Evolutionary conservation across 2,329 filamentous ascomycete genomes (phyloP), one percentile per base, ranked within the genome.

Genomic region (Fusarium acutatum): DNA sequence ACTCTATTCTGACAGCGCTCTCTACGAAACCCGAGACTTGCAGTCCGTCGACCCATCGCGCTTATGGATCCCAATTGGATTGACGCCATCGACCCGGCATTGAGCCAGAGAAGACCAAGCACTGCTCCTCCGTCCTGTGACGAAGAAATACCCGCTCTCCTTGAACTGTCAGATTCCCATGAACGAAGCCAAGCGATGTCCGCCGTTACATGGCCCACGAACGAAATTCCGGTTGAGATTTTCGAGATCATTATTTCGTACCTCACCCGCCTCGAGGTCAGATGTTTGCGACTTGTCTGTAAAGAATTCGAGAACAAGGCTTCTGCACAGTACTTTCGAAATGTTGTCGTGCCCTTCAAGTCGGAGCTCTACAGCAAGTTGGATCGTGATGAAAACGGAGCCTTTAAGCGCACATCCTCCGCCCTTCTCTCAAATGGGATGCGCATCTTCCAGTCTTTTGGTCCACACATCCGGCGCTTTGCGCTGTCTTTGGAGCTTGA

Each of bases 401-500:
- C 60, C 38, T 38, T 78, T 34, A 72, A 74, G 41, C 67, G 77
- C 35, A 72, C 79, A 2, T 74, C 77, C 15, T 77, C 78, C 11
- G 65, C 68, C 12, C 74, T 83, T 40, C 79, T 84, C 32, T 80
- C 80, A 74, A 86, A 86, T 64, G 90, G 90, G 38, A 87, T 91
- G 77, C 84, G 88, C 67, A 87, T 92, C 37, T 91, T 92, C 73
- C 81, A 89, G 72, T 86, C 86, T 22, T 91, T 92, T 79, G 89
- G 89, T 17, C 82, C 83, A 35, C 86, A 89, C 61, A 91, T 94
- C 63, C 82, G 84, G 34, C 87, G 86, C 60, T 93, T 92, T 75
- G 92, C 90, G 10, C 88, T 94, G 78, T 90, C 90, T 30, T 90
- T 93, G 69, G 91, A 93, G 75, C 85, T 93, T n/a, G 87, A 88